These are phyloP conservation scores for Paramecium primaurelia DNA, from an alignment of 73 alveolate species.

Conservation along the genomic window DNA sequence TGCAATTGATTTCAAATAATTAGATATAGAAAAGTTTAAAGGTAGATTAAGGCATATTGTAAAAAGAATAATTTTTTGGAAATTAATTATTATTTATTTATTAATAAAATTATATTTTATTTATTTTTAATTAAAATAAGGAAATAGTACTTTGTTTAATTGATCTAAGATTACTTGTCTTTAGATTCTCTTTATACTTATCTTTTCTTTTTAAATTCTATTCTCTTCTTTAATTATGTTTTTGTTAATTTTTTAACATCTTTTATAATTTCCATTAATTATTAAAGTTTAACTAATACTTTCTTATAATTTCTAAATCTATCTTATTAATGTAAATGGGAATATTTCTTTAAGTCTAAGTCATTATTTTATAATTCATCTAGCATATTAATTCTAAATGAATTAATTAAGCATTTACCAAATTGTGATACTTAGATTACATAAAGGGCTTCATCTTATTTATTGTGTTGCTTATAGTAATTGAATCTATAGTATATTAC, in stretches of 20 bases:
- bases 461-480: neutral
- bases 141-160: neutral
- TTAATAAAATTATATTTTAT: neutral
- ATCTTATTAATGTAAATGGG: neutral
- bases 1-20: neutral
- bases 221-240: neutral
- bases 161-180: neutral
- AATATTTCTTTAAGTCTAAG: neutral
- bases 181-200: neutral
- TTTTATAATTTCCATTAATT: neutral
- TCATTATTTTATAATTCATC: neutral
- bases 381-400: neutral
- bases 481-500: neutral
- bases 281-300: neutral
- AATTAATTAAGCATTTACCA: neutral
- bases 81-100: neutral
- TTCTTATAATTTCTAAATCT: neutral
- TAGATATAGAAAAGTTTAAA: neutral
- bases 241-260: neutral
- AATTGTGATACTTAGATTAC: neutral
- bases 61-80: neutral
- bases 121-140: too few relatives aligned
- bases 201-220: neutral
- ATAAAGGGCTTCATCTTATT: neutral
- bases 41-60: neutral